phyloP scores from a whole-genome alignment of 2,329 filamentous ascomycete genomes.

The Exophiala aquamarina region DNA sequence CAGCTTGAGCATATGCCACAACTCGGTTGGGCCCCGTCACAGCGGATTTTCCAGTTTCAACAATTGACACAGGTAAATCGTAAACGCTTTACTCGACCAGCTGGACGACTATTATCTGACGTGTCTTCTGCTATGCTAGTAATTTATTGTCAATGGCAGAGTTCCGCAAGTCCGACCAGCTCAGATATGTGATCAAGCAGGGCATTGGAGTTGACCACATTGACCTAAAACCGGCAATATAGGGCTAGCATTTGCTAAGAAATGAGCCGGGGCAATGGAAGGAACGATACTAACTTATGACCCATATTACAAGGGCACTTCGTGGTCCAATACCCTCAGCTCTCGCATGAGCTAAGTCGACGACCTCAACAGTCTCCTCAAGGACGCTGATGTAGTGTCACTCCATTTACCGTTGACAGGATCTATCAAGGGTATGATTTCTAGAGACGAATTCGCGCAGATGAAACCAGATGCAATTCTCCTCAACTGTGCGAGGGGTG shows the following conservation, averaged over 20 bases:
- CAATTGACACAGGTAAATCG: no score
- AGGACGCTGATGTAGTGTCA: conserved; percentile 36
- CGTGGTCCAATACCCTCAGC: conserved; percentile 33
- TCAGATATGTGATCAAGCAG: conserved; percentile 33
- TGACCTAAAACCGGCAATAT: conserved; percentile 36
- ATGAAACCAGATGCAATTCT: conserved; percentile 44
- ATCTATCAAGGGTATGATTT: conserved; percentile 35
- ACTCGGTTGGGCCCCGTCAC: no score
- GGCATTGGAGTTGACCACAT: conserved; percentile 35
- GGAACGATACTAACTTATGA: conserved; percentile 38
- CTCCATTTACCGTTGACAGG: conserved; percentile 41
- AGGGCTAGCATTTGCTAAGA: conserved; percentile 35
- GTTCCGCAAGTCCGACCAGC: conserved; percentile 27
- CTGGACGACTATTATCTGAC: no score
- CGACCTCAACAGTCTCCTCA: conserved; percentile 35
- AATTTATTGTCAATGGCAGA: no score
- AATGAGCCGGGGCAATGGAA: conserved; percentile 36
- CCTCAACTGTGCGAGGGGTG: conserved; percentile 43
- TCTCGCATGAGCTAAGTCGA: conserved; percentile 30
- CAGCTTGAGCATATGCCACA: no score
- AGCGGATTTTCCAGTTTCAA: no score
- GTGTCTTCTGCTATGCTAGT: no score
- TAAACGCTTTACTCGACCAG: no score
- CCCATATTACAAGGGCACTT: conserved; percentile 34
- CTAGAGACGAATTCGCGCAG: conserved; percentile 31